These are phyloP conservation scores for Neofusicoccum sp. DNA, from an alignment of 2,329 filamentous ascomycete species.

Conservation along the genomic window DNA sequence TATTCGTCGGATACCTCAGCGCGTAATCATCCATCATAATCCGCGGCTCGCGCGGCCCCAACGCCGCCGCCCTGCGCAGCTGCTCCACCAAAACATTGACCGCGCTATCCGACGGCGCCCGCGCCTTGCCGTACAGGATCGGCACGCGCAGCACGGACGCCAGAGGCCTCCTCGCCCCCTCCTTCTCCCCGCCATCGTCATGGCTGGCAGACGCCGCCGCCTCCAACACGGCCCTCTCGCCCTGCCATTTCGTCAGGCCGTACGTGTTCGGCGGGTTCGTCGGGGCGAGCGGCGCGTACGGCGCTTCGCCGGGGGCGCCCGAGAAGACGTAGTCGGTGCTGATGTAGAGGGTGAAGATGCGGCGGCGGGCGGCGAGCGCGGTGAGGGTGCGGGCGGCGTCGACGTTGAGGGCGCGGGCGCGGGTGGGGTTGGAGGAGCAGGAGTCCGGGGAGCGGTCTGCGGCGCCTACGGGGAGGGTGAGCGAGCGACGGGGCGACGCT, in stretches of 20 bases:
- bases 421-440: conserved; percentile 75
- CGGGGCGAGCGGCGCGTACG: conserved; percentile 65
- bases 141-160: conserved; percentile 76
- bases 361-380: conserved; percentile 60
- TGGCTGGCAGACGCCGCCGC: conserved; percentile 40
- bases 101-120: conserved; percentile 72
- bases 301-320: conserved; percentile 73
- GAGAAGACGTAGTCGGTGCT: conserved; percentile 82
- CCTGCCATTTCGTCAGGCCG: conserved; percentile 69
- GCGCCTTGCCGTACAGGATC: conserved; percentile 76
- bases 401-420: conserved; percentile 72
- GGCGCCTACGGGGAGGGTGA: conserved; percentile 56
- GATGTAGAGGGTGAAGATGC: conserved; percentile 69
- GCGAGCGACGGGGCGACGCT: conserved; percentile 10
- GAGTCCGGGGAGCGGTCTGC: conserved; percentile 86
- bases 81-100: conserved; percentile 77
- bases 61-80: conserved; percentile 63
- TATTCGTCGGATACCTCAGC: conserved; percentile 82
- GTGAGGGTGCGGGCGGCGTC: conserved; percentile 67
- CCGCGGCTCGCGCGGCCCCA: conserved; percentile 55
- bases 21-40: conserved; percentile 86
- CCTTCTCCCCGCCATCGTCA: conserved; percentile 47
- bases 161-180: conserved; percentile 51
- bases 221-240: conserved; percentile 67
- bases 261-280: conserved; percentile 77